Conservation (phyloP, 306 rosid species). For the Geum urbanum region DNA sequence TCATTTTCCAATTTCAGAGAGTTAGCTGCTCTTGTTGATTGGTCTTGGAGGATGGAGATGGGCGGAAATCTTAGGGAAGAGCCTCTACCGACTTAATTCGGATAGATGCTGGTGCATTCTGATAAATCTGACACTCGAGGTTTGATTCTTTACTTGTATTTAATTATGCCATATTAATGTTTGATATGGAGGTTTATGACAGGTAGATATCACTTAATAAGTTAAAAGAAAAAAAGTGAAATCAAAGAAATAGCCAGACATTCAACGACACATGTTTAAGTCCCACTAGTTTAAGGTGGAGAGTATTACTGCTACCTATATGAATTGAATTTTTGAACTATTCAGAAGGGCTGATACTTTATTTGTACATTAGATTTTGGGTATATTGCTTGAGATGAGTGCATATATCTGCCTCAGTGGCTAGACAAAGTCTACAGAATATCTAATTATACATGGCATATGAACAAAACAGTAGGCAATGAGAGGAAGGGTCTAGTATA, state of each 20-base stretch:
- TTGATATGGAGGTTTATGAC: conserved; percentile 1
- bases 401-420: not conserved
- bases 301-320: not conserved
- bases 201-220: not conserved
- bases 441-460: conserved; percentile 2
- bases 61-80: conserved; percentile 82
- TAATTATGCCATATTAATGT: conserved; percentile 21
- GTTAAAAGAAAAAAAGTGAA: not conserved
- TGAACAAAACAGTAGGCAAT: not conserved
- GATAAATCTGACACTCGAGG: conserved; percentile 38
- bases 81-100: conserved; percentile 37
- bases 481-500: not conserved
- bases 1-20: conserved; percentile 49
- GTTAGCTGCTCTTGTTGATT: conserved; percentile 64
- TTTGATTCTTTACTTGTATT: conserved; percentile 30
- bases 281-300: not conserved
- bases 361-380: not conserved
- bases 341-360: not conserved
- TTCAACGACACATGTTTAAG: not conserved
- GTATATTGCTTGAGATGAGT: conserved; percentile 1
- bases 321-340: conserved; percentile 12
- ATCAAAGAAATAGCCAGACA: not conserved
- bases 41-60: conserved; percentile 90
- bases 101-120: conserved; percentile 25
- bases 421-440: conserved; percentile 4